A percentile compares a stretch with the other conserved stretches of the same genome.
These are phyloP conservation scores for Colletotrichum tropicale DNA, from an alignment of 2,329 filamentous ascomycete species.

Conservation along the genomic window DNA sequence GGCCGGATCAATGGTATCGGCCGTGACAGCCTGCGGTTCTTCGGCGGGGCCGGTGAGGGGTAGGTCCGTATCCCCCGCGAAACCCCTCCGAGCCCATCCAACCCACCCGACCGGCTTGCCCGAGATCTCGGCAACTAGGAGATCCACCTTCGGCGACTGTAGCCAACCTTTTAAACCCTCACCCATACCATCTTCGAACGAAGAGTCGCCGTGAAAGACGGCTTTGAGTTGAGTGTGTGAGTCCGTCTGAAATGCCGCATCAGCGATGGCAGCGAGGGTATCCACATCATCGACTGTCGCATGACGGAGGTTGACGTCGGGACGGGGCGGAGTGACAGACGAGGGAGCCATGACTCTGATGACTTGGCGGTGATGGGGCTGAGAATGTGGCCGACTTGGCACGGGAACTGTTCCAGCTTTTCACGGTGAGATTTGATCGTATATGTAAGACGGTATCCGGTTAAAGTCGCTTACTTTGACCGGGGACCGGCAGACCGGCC, in stretches of 20 bases:
- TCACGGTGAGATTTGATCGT: background rate
- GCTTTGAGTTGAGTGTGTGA: conserved; percentile 37
- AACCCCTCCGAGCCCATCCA: conserved; percentile 34
- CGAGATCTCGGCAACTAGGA: conserved; percentile 36
- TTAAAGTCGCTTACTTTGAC: background rate
- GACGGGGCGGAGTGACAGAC: background rate
- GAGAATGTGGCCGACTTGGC: background rate
- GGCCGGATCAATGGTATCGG: background rate
- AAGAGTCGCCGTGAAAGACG: conserved; percentile 30
- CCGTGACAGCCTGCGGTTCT: background rate
- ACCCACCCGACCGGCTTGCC: conserved; percentile 35
- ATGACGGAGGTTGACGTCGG: background rate
- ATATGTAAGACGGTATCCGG: background rate
- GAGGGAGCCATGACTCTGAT: background rate
- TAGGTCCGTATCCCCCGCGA: conserved; percentile 27
- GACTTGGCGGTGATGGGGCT: background rate
- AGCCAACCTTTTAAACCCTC: conserved; percentile 26
- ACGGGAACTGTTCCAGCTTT: background rate
- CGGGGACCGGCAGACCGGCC: background rate
- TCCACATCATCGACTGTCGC: conserved; percentile 28
- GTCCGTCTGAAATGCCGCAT: conserved; percentile 33
- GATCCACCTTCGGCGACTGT: conserved; percentile 25
- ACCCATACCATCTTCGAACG: conserved; percentile 28
- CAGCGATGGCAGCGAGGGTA: conserved; percentile 31
- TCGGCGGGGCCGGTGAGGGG: conserved; percentile 16